Conservation (phyloP, 352 stramenopile genomes). For the Phytophthora cryptogea region DNA sequence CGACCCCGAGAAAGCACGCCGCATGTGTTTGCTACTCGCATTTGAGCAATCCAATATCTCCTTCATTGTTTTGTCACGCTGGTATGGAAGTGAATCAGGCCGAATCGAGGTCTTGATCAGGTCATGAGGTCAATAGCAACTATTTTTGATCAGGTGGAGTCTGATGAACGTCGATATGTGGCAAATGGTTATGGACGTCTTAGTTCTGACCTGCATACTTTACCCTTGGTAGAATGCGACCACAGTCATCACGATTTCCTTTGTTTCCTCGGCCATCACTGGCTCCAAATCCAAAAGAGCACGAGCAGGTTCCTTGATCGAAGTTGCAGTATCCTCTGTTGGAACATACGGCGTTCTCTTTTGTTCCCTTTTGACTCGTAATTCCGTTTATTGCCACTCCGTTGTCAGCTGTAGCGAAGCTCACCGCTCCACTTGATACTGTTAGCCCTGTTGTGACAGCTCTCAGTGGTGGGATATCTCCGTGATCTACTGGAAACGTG, state of each 20-base stretch:
- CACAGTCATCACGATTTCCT: conserved; percentile 70
- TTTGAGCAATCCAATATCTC: neutral
- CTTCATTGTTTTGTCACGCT: neutral
- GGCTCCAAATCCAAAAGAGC: conserved; percentile 50
- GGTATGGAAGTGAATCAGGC: neutral
- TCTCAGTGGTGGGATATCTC: conserved; percentile 48
- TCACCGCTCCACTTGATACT: conserved; percentile 17
- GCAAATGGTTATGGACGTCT: neutral
- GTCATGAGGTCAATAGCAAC: conserved; percentile 3
- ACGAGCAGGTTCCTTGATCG: conserved; percentile 52
- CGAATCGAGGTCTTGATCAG: conserved; percentile 1
- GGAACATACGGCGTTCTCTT: conserved; percentile 88
- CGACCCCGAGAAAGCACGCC: conserved; percentile 1
- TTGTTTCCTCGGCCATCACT: conserved; percentile 66
- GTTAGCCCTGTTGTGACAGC: conserved; percentile 43
- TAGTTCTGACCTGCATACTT: conserved; percentile 20
- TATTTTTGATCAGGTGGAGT: conserved; percentile 12
- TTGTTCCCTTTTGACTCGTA: conserved; percentile 75
- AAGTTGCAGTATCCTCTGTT: conserved; percentile 89
- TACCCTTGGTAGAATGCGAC: conserved; percentile 34
- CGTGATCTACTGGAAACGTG: conserved; percentile 57
- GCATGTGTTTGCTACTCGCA: neutral
- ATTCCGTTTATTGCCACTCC: conserved; percentile 43
- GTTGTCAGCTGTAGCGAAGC: conserved; percentile 44
- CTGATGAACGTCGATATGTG: conserved; percentile 1